Percentiles rank a stretch among this genome's conserved stretches.
These are phyloP conservation scores for Bisporella sp. DNA, from an alignment of 2,329 filamentous ascomycete genomes.

Conservation along the genomic window DNA sequence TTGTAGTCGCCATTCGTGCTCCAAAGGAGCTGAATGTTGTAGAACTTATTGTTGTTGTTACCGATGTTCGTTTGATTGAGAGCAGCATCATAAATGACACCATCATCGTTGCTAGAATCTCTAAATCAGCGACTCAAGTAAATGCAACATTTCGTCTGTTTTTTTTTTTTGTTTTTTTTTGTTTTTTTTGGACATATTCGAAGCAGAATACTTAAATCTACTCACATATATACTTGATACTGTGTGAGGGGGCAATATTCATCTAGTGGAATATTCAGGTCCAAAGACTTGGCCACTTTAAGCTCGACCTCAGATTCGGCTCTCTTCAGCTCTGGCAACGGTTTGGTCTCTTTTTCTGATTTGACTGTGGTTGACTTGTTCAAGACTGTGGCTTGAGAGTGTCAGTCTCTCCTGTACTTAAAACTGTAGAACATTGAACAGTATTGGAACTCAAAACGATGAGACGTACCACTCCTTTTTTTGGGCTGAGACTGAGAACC, in stretches of 20 bases:
- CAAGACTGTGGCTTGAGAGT: slow-evolving; percentile 1
- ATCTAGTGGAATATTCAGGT: slow-evolving; percentile 44
- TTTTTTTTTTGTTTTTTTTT: too few relatives aligned
- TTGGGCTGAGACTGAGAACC: slow-evolving; percentile 13
- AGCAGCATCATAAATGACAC: slow-evolving; percentile 70
- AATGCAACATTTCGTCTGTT: too few relatives aligned
- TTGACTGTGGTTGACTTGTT: slow-evolving; percentile 16
- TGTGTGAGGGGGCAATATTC: slow-evolving; percentile 32
- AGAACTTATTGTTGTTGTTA: slow-evolving; percentile 79
- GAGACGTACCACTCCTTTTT: slow-evolving; percentile 30
- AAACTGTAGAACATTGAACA: neutral
- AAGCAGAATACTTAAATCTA: too few relatives aligned
- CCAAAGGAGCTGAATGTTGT: slow-evolving; percentile 46
- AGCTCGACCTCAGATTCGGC: slow-evolving; percentile 13
- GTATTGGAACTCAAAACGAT: slow-evolving; percentile 15
- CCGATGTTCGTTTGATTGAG: slow-evolving; percentile 70
- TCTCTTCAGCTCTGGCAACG: slow-evolving; percentile 20
- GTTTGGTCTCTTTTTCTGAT: slow-evolving; percentile 21
- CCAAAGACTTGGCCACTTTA: slow-evolving; percentile 34
- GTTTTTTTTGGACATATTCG: too few relatives aligned
- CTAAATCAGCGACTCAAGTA: too few relatives aligned
- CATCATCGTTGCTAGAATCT: slow-evolving; percentile 46
- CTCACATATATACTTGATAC: slow-evolving; percentile 42
- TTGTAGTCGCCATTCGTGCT: slow-evolving; percentile 35
- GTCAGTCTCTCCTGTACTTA: too few relatives aligned